A percentile compares a stretch with the other conserved stretches of the same genome.
These are phyloP conservation scores for Candida awuae DNA, from an alignment of 805 yeast species.

Conservation along the genomic window DNA sequence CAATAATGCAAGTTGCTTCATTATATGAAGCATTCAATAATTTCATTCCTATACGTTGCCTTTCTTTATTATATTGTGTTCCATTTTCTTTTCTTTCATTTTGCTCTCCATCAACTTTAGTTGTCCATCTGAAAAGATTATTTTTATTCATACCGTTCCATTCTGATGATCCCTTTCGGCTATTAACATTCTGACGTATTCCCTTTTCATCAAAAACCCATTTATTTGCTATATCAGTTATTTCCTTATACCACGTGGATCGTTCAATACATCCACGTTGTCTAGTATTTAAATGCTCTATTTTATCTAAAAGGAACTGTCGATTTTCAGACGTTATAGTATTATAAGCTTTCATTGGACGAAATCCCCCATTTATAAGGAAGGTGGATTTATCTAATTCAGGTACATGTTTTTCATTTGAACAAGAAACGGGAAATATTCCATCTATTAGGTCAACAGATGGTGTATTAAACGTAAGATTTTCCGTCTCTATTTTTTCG, in stretches of 20 bases:
- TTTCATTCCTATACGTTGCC: constrained; percentile 6
- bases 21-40: constrained; percentile 18
- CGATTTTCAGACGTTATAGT: constrained; percentile 10
- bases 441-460: constrained; percentile 7
- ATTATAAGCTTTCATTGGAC: constrained; percentile 11
- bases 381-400: constrained; percentile 1
- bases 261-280: constrained; percentile 16
- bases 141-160: background rate
- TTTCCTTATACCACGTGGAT: constrained; percentile 12
- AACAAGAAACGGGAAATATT: background rate
- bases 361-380: background rate
- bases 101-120: constrained; percentile 1
- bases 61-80: background rate
- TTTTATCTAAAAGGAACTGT: constrained; percentile 6
- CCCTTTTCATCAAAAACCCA: constrained; percentile 27
- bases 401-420: background rate
- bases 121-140: constrained; percentile 16
- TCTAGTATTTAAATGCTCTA: constrained; percentile 14
- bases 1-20: constrained; percentile 17
- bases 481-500: constrained; percentile 10
- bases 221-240: constrained; percentile 12
- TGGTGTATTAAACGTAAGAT: constrained; percentile 6
- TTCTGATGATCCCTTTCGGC: constrained; percentile 2
- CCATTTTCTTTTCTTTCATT: background rate
- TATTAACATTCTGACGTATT: constrained; percentile 5